Evolutionary conservation across 441 rosid species (phyloP), one percentile per base, ranked within the genome.

Genomic region (Croton laevigatus): DNA sequence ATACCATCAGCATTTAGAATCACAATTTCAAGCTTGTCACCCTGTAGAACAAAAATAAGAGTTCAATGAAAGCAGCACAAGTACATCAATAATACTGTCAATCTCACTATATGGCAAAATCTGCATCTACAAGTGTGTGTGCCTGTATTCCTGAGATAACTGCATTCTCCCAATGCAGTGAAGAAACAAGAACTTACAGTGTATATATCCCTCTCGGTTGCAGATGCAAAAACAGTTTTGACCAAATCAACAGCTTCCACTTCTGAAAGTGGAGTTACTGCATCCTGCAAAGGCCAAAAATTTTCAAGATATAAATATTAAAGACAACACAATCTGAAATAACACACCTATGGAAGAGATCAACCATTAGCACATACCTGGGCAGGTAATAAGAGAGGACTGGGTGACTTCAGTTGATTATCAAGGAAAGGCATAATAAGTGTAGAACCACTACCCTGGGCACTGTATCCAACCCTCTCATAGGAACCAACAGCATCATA

Each of bases 401-500:
- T 95, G 17, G 99, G 99, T 75, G 97, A 85, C 81, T 93, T 95
- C 69, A 95, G 82, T 74, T 91, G 98, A 79, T 95, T 95, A 83
- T 95, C 99, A 73, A 95, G 88, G 76, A 93, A 93, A 38, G 98
- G 98, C 88, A 88, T 95, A 54, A 95, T 89, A 14, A 93, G 94
- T 0, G 86, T 87, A 9, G 97, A 86, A 71, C 98, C 99, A 71
- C 96, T 89, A 73, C 98, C 98, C 78, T 89, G 99, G 52, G 98
- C 79, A 75, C 98, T 85, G 78, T 91, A 95, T 60, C 99, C 99
- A 70, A 93, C 99, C 82, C 86, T 86, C 89, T 95, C 99, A 70
- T 88, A 95, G 37, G 98, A 95, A 34, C 98, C 98, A 68, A 95
- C 98, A 40, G 98, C 98, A 74, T 93, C 99, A 51, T 95, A 95